Evolutionary conservation across 345 rosid genomes (phyloP).

Genomic region (Gynandropsis gynandra): DNA sequence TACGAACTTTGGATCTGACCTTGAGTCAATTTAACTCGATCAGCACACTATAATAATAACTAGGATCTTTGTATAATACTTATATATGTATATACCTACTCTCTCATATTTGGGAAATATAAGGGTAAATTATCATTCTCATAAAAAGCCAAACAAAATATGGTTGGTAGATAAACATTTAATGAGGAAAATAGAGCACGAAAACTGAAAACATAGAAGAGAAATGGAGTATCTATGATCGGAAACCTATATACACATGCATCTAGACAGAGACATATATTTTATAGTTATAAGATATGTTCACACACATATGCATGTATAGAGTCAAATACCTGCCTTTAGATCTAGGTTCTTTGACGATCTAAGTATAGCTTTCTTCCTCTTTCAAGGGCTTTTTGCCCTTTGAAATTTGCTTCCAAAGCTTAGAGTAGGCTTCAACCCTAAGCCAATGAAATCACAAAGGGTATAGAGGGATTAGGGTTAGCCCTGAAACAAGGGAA

Average conservation of each 20-base stretch:
- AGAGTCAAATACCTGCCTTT: conserved; percentile 21
- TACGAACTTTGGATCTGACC: conserved; percentile 17
- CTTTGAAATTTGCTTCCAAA: conserved; percentile 23
- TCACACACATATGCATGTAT: conserved; percentile 6
- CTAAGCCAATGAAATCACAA: conserved; percentile 22
- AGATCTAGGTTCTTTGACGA: conserved; percentile 24
- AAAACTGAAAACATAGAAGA: conserved; percentile 3
- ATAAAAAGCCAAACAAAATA: conserved; percentile 1
- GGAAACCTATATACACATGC: conserved; percentile 7
- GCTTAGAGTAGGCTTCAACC: conserved; percentile 26
- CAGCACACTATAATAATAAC: background rate
- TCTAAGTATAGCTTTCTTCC: conserved; percentile 27
- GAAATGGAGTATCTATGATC: conserved; percentile 1
- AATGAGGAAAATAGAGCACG: conserved; percentile 7
- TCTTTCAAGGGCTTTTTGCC: conserved; percentile 28
- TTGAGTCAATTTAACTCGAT: conserved; percentile 17
- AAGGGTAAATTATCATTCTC: too few relatives aligned
- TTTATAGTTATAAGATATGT: background rate
- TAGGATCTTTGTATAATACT: conserved; percentile 12
- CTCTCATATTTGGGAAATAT: background rate
- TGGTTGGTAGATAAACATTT: background rate
- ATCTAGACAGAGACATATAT: conserved; percentile 7
- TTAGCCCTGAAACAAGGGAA: conserved; percentile 16
- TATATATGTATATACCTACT: background rate
- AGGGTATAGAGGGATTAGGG: conserved; percentile 21